Evolutionary conservation across 2,329 filamentous ascomycete genomes (phyloP).

Genomic region (Rasamsonia emersonii): DNA sequence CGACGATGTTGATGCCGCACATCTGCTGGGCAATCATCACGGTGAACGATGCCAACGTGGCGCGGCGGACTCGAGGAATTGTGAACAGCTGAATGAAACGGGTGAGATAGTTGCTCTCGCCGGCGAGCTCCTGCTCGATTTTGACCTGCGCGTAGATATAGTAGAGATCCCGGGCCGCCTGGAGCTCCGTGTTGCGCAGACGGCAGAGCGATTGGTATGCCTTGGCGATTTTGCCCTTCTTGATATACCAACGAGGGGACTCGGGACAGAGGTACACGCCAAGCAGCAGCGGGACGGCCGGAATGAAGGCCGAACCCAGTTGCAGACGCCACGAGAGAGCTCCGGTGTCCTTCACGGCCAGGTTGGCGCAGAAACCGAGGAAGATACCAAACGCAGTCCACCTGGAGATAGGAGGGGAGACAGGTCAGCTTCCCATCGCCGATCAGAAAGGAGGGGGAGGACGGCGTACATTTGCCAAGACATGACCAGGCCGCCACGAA

Average conservation of each 20-base stretch:
- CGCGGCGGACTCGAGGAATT: conserved; percentile 43
- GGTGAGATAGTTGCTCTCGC: conserved; percentile 48
- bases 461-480: conserved; percentile 39
- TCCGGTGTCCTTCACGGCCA: conserved; percentile 54
- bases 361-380: conserved; percentile 57
- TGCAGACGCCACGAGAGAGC: conserved; percentile 55
- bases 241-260: conserved; percentile 58
- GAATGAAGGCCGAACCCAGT: conserved; percentile 56
- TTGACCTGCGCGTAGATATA: conserved; percentile 49
- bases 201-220: conserved; percentile 52
- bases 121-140: conserved; percentile 35
- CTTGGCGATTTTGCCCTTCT: conserved; percentile 54
- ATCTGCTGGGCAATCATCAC: conserved; percentile 75
- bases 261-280: conserved; percentile 56
- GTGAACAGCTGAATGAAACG: conserved; percentile 49
- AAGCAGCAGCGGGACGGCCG: conserved; percentile 52
- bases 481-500: conserved; percentile 51
- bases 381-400: conserved; percentile 57
- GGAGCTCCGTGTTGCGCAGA: conserved; percentile 51
- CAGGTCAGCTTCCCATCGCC: no score
- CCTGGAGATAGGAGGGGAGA: no score
- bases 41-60: conserved; percentile 65
- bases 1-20: conserved; percentile 65
- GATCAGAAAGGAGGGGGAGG: background rate
- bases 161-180: conserved; percentile 55